Evolutionary conservation across 768 basidiomycete species (phyloP), one percentile per base, ranked within the genome.

Genomic region (Gautieria morchelliformis): DNA sequence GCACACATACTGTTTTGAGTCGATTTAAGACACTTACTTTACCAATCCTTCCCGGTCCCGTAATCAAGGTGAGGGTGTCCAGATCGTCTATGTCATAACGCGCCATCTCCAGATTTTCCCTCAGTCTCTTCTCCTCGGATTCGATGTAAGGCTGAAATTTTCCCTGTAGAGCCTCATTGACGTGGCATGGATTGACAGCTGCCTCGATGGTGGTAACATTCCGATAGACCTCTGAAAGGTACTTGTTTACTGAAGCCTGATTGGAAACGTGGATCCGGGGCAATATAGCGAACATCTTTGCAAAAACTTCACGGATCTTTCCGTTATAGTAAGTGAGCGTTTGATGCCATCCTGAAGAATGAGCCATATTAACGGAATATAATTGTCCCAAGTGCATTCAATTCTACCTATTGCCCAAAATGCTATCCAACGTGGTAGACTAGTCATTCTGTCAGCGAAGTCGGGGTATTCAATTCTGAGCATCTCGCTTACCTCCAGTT

Each of bases 401-500:
- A 24, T 5, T 32, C 1, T 52, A 52, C 67, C 67, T 8, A 63
- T 57, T 8, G 69, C 68, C 69, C 69, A 70, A 52, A 65, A 71
- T 4, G 67, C 64, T 1, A 70, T 45, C 70, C 70, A 71, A 49
- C 65, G 68, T 2, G 60, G 62, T n/a, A 71, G 45, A 32, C 70
- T 67, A 22, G 14, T 52, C 9, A 20, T 27, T 6, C 9, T 27
- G 30, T 37, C n/a, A 6, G 41, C 17, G 15, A 42, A 56, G 15
- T 2, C 33, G 19, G 17, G 7, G 30, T 5, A 4, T 52, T n/a
- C n/a, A 14, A 52, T 27, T 27, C 27, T 27, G 15, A 15, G 37
- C 46, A 9, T 35, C 0, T 33, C 4, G 6, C 58, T 14, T 50
- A 68, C 68, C 66, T 72, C 70, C 70, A 72, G 5, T 33, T 15